Percentiles rank a stretch among this genome's conserved stretches.
These are phyloP conservation scores for Bryoglossum gracile DNA, from an alignment of 495 filamentous ascomycete species.

Conservation along the genomic window DNA sequence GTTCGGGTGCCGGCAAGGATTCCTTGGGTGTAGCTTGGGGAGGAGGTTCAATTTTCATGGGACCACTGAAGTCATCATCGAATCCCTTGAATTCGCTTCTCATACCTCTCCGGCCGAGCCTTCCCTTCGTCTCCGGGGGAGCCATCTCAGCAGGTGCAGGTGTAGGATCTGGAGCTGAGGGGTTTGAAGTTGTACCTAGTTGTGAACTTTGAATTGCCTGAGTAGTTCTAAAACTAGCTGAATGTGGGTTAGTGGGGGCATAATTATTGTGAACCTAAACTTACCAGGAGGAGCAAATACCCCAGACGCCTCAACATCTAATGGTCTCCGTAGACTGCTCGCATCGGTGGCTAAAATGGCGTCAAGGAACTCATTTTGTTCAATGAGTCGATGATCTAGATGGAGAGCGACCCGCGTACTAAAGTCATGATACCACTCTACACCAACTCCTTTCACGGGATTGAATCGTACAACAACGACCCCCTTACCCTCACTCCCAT, in stretches of 20 bases:
- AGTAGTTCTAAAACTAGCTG: constrained; percentile 3
- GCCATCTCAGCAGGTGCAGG: neutral
- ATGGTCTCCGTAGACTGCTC: constrained; percentile 54
- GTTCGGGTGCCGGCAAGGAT: constrained; percentile 25
- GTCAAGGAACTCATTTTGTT: constrained; percentile 90
- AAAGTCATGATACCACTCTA: constrained; percentile 65
- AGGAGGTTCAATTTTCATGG: no score
- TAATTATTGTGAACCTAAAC: no score
- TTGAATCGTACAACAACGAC: constrained; percentile 75
- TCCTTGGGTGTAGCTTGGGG: no score
- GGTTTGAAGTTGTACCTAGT: neutral
- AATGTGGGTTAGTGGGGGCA: no score
- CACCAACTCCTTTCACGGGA: constrained; percentile 48
- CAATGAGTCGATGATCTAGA: constrained; percentile 73
- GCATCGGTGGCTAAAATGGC: constrained; percentile 76
- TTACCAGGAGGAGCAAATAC: constrained; percentile 12
- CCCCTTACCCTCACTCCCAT: constrained; percentile 55
- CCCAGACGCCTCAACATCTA: constrained; percentile 33
- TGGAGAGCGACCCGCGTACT: constrained; percentile 55
- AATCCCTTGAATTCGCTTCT: constrained; percentile 72
- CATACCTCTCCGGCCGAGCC: constrained; percentile 35
- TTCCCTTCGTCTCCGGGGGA: constrained; percentile 28
- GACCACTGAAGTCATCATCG: constrained; percentile 26
- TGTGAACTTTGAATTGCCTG: constrained; percentile 12
- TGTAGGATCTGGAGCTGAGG: neutral